Conservation (phyloP, 2,329 filamentous ascomycete genomes). For the Akanthomyces uredinophilus region DNA sequence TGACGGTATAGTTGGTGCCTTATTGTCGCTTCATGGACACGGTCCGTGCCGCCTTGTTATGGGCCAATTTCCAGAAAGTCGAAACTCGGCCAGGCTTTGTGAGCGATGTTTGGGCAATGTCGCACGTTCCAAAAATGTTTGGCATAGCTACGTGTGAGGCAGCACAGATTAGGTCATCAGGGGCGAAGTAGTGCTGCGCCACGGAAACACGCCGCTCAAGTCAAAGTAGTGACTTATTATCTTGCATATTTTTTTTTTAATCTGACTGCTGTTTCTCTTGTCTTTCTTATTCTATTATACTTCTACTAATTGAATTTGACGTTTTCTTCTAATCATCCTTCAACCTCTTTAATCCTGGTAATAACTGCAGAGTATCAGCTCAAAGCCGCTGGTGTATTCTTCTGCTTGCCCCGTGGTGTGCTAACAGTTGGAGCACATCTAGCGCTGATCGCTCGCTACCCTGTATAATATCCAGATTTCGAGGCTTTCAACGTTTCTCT, state of each 20-base stretch:
- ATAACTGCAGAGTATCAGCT: too few relatives aligned
- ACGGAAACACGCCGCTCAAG: too few relatives aligned
- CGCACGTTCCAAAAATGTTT: background rate
- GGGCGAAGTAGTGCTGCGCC: constrained; percentile 4
- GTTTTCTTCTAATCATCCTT: too few relatives aligned
- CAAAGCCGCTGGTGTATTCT: too few relatives aligned
- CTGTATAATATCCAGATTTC: background rate
- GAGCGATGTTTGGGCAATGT: background rate
- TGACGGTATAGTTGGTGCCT: constrained; percentile 18
- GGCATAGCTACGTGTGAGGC: background rate
- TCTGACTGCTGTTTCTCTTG: too few relatives aligned
- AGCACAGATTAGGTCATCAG: constrained; percentile 12
- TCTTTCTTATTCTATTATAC: too few relatives aligned
- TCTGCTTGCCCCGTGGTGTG: too few relatives aligned
- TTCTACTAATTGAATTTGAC: too few relatives aligned
- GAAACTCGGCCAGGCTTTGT: background rate
- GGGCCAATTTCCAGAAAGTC: background rate
- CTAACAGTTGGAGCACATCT: background rate
- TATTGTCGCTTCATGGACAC: background rate
- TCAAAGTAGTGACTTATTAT: too few relatives aligned
- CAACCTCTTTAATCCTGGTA: too few relatives aligned
- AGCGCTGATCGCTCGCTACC: background rate
- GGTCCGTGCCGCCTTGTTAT: background rate
- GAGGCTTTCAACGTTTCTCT: too few relatives aligned
- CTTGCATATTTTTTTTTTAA: too few relatives aligned